Evolutionary conservation across 2,329 filamentous ascomycete species (phyloP).

Genomic region (Apiospora arundinis): DNA sequence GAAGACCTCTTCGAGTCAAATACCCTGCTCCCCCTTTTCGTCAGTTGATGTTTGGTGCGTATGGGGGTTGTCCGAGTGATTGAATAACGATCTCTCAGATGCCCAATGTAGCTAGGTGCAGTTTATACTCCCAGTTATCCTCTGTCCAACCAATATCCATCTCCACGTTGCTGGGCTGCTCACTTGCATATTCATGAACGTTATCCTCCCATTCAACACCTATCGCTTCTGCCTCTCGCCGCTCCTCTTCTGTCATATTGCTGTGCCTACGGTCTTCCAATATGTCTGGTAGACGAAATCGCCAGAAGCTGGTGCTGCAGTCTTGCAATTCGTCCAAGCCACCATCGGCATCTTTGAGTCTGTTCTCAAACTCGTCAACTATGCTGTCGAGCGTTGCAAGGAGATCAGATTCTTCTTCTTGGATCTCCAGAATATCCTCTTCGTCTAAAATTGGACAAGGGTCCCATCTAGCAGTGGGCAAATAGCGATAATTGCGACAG

Average conservation of each 20-base stretch:
- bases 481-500: background rate
- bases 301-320: background rate
- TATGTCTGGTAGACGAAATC: background rate
- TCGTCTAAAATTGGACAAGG: background rate
- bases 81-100: too few relatives aligned
- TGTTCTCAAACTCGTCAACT: background rate
- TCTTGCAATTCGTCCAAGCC: background rate
- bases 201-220: slow-evolving; percentile 5
- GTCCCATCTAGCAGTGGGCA: background rate
- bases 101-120: background rate
- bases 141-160: background rate
- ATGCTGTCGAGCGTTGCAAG: background rate
- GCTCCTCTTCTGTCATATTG: slow-evolving; percentile 12
- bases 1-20: too few relatives aligned
- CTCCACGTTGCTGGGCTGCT: too few relatives aligned
- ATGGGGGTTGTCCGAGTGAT: too few relatives aligned
- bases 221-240: slow-evolving; percentile 6
- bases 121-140: background rate
- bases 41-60: too few relatives aligned
- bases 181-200: background rate
- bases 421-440: background rate
- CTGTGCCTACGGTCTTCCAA: background rate
- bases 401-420: slow-evolving; percentile 16
- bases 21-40: too few relatives aligned
- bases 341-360: background rate